Conservation (phyloP, 2,329 filamentous ascomycete species). For the Fusarium staphyleae region DNA sequence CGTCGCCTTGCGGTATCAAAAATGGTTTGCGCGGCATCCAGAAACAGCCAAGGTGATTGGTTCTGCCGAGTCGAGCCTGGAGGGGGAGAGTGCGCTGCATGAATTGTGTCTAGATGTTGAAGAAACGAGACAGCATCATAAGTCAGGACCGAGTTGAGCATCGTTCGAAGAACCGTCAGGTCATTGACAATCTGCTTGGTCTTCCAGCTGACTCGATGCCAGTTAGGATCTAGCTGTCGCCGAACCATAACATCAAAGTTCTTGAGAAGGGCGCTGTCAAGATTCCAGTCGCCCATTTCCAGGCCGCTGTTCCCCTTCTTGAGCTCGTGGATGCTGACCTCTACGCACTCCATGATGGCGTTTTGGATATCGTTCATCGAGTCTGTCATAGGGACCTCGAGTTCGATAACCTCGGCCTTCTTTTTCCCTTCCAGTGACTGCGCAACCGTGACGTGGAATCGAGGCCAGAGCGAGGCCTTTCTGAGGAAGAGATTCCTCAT, state of each 20-base stretch:
- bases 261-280: conserved; percentile 89
- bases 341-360: conserved; percentile 93
- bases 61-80: conserved; percentile 87
- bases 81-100: conserved; percentile 87
- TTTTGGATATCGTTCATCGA: conserved; percentile 93
- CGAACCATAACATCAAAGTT: conserved; percentile 91
- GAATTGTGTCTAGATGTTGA: conserved; percentile 91
- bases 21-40: conserved; percentile 93
- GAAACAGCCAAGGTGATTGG: conserved; percentile 94
- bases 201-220: conserved; percentile 95
- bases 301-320: conserved; percentile 89
- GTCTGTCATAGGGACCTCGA: conserved; percentile 95
- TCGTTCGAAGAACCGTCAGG: conserved; percentile 79
- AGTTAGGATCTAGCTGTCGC: conserved; percentile 91
- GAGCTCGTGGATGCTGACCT: conserved; percentile 90
- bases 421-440: conserved; percentile 88
- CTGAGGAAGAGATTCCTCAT: conserved; percentile 88
- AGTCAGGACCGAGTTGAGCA: conserved; percentile 82
- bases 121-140: conserved; percentile 92
- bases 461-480: conserved; percentile 88
- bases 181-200: conserved; percentile 95
- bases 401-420: conserved; percentile 95
- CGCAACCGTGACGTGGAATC: conserved; percentile 91
- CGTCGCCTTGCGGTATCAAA: conserved; percentile 89
- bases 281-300: conserved; percentile 96